Percentiles rank a stretch among this genome's conserved stretches.
phyloP scores from a whole-genome alignment of 768 basidiomycete genomes.

The Thelephora ganbajun region DNA sequence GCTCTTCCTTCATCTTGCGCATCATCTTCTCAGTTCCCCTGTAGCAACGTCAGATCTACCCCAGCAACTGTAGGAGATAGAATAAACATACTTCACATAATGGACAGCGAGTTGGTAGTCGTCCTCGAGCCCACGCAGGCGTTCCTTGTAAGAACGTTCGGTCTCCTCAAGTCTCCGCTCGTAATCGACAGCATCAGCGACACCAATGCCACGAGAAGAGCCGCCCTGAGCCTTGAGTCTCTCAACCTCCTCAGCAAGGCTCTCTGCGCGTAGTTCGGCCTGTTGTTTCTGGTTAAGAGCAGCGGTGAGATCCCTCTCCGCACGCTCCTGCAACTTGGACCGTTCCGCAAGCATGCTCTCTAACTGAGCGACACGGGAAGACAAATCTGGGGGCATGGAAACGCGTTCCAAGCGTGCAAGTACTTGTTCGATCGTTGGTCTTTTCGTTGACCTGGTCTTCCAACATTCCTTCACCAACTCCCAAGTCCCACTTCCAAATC shows the following conservation, averaged over 20 bases:
- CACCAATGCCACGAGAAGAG: constrained; percentile 20
- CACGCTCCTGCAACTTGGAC: constrained; percentile 54
- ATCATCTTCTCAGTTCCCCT: constrained; percentile 98
- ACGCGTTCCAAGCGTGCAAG: too few species aligned
- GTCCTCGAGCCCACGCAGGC: constrained; percentile 81
- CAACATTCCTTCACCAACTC: too few species aligned
- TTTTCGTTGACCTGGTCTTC: too few species aligned
- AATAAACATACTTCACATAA: constrained; percentile 76
- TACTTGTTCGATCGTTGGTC: too few species aligned
- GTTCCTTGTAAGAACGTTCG: constrained; percentile 62
- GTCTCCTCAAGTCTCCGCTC: constrained; percentile 71
- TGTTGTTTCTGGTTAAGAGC: constrained; percentile 56
- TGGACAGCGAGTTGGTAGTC: constrained; percentile 96
- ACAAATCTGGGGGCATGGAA: too few species aligned
- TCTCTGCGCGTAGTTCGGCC: constrained; percentile 53
- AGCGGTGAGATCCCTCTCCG: constrained; percentile 63
- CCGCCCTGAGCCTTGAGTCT: constrained; percentile 46
- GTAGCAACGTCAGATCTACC: constrained; percentile 11
- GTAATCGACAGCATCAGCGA: constrained; percentile 38
- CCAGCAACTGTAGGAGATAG: constrained; percentile 5
- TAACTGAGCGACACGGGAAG: constrained; percentile 49
- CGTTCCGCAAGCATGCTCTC: constrained; percentile 68
- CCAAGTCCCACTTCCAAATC: too few species aligned
- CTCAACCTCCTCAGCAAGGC: constrained; percentile 55
- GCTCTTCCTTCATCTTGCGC: constrained; percentile 89